These are phyloP conservation scores for Nothophaeocryptopus gaeumannii DNA, from an alignment of 2,329 filamentous ascomycete species.

Conservation along the genomic window DNA sequence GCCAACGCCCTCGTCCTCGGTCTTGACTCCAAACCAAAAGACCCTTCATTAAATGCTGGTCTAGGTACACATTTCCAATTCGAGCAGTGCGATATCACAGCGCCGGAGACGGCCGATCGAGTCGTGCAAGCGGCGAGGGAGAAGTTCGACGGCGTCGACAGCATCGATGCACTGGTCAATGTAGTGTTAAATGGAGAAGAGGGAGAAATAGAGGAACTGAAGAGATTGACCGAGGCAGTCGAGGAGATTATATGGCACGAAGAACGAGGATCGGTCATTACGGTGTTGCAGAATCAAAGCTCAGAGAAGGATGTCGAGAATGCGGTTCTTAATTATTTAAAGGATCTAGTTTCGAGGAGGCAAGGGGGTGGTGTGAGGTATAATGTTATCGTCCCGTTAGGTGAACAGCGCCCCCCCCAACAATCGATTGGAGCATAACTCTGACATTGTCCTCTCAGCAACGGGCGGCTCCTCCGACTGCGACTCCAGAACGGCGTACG, in stretches of 20 bases:
- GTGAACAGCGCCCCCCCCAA: too few relatives aligned
- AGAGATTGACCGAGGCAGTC: constrained; percentile 5
- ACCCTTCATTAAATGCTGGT: constrained; percentile 20
- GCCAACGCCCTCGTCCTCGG: constrained; percentile 26
- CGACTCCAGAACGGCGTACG: constrained; percentile 9
- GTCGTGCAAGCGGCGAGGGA: constrained; percentile 16
- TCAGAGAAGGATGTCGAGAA: too few relatives aligned
- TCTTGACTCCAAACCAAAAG: constrained; percentile 18
- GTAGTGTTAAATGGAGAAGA: not conserved
- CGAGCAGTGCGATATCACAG: constrained; percentile 12
- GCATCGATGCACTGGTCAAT: constrained; percentile 21
- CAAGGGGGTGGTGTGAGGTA: constrained; percentile 4
- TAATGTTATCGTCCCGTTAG: constrained; percentile 10
- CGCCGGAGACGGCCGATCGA: constrained; percentile 2
- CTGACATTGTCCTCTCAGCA: not conserved
- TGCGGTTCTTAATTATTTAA: not conserved
- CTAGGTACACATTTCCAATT: constrained; percentile 26
- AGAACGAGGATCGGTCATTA: constrained; percentile 18
- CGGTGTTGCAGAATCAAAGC: not conserved
- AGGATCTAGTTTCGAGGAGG: not conserved
- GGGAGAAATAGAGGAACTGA: constrained; percentile 3
- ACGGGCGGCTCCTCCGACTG: not conserved
- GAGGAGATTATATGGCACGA: constrained; percentile 14
- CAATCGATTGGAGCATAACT: too few relatives aligned
- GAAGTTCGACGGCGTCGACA: constrained; percentile 20